These are phyloP conservation scores for Achaetomiella virescens DNA, from an alignment of 495 filamentous ascomycete species.

Conservation along the genomic window DNA sequence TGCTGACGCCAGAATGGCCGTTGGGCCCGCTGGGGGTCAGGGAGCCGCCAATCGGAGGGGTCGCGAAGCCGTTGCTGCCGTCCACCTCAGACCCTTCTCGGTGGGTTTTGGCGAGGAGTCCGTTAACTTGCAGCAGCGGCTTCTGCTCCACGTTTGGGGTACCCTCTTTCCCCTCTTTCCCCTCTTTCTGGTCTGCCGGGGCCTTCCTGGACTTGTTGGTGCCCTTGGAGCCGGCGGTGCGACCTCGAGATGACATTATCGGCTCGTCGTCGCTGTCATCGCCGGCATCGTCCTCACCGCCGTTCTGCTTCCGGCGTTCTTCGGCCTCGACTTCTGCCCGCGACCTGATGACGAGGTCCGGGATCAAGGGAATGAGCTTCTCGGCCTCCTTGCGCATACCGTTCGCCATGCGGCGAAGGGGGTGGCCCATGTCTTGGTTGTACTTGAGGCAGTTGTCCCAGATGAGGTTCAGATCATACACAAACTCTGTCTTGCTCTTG, in stretches of 20 bases:
- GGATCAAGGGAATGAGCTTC: slow-evolving; percentile 90
- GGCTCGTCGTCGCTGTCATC: slow-evolving; percentile 96
- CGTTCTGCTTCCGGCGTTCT: slow-evolving; percentile 74
- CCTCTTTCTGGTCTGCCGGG: slow-evolving; percentile 68
- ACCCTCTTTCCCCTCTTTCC: slow-evolving; percentile 69
- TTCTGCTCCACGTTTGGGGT: slow-evolving; percentile 66
- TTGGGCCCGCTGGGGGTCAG: slow-evolving; percentile 71
- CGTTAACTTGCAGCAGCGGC: slow-evolving; percentile 49
- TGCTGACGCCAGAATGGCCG: slow-evolving; percentile 58
- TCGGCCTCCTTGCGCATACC: slow-evolving; percentile 96
- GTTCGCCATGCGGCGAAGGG: slow-evolving; percentile 84
- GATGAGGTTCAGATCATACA: slow-evolving; percentile 86
- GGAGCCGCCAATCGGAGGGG: slow-evolving; percentile 70
- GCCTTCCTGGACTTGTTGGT: slow-evolving; percentile 77
- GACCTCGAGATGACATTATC: slow-evolving; percentile 92
- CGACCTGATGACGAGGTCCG: slow-evolving; percentile 81
- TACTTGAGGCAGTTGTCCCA: slow-evolving; percentile 96
- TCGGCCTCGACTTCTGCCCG: slow-evolving; percentile 95
- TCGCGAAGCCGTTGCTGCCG: slow-evolving; percentile 78
- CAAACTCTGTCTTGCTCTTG: slow-evolving; percentile 92
- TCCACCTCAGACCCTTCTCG: slow-evolving; percentile 49
- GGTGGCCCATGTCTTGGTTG: slow-evolving; percentile 83
- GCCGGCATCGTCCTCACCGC: slow-evolving; percentile 70
- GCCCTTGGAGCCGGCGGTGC: slow-evolving; percentile 74
- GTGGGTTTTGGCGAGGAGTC: slow-evolving; percentile 39